Evolutionary conservation across 2,329 filamentous ascomycete species (phyloP), one percentile per base, ranked within the genome.

Genomic region (Fusarium udum): DNA sequence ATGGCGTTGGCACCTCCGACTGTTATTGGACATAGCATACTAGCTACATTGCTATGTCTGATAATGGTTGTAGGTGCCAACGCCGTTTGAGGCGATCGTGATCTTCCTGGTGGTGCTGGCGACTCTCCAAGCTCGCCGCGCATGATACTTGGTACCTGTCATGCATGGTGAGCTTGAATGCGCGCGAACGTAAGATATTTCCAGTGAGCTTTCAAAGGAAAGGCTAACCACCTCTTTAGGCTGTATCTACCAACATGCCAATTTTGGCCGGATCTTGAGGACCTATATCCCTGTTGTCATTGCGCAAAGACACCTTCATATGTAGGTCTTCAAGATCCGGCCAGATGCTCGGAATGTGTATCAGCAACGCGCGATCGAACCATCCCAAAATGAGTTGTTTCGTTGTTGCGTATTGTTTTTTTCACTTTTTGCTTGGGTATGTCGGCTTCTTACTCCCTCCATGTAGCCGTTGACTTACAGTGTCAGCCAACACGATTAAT

Each of bases 101-200:
- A 3, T 57, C 15, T 28, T 62, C 42, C 43, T 43, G 64, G 24
- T 49, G 64, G 64, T 63, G 64, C 52, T 43, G 37, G 37, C 31
- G 10, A 32, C 4, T 3, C 39, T 24, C 31, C 37, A 61, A 56
- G 15, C 37, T 42, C 24, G 2, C 1, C 28, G 1, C 48, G n/a
- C n/a, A 22, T 56, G 48, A 36, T 26, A 14, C n/a, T 6, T 28
- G 28, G 36, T 61, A 61, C 48, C 58, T 15, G 36, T 28, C 37
- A 43, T 24, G 28, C 49, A 18, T 34, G 37, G 5, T 31, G 24
- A 42, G 37, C 31, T 61, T 43, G 59, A 16, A 42, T 20, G 12
- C 48, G 58, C 49, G 58, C 58, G 49, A 61, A 43, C 31, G 58
- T 43, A 10, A 36, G 58, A 36, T 22, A 6, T 6, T 3, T 18